Percentiles rank a stretch among this genome's conserved stretches.
Conservation (phyloP, 306 rosid genomes). For the Dalbergia cultrata region DNA sequence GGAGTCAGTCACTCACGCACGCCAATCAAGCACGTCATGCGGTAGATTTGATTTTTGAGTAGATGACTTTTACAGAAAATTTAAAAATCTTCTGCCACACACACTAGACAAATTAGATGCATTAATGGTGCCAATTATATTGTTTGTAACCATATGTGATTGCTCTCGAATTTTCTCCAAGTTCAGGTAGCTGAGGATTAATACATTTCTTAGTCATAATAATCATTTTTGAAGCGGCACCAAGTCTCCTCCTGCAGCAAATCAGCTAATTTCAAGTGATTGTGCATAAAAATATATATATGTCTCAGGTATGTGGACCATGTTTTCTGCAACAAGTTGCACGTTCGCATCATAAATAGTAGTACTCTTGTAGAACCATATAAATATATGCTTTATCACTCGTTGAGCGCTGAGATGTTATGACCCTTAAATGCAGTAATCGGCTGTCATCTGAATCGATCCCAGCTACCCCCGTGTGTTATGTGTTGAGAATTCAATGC, state of each 20-base stretch:
- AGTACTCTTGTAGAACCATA: no score
- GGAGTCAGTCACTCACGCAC: neutral
- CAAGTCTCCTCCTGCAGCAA: slow-evolving; percentile 36
- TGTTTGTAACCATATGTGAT: neutral
- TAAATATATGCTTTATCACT: slow-evolving; percentile 18
- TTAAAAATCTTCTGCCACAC: neutral
- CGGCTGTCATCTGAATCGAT: slow-evolving; percentile 29
- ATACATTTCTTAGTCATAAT: neutral
- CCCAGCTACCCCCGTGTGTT: slow-evolving; percentile 39
- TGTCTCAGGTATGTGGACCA: slow-evolving; percentile 37
- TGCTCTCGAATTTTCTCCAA: neutral
- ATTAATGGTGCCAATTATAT: neutral
- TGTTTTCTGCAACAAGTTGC: slow-evolving; percentile 26
- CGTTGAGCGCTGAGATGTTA: slow-evolving; percentile 45
- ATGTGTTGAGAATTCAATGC: slow-evolving; percentile 41
- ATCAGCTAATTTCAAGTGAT: neutral
- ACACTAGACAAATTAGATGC: neutral
- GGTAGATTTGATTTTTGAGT: slow-evolving; percentile 25
- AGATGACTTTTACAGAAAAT: slow-evolving; percentile 29
- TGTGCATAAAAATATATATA: neutral
- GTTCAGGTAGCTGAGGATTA: neutral
- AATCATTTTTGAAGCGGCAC: neutral
- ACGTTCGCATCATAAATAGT: slow-evolving; percentile 32
- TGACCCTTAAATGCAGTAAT: slow-evolving; percentile 48
- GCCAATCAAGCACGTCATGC: neutral